These are phyloP conservation scores for Irpex lacteus DNA, from an alignment of 1,284 basidiomycete species.

Conservation along the genomic window DNA sequence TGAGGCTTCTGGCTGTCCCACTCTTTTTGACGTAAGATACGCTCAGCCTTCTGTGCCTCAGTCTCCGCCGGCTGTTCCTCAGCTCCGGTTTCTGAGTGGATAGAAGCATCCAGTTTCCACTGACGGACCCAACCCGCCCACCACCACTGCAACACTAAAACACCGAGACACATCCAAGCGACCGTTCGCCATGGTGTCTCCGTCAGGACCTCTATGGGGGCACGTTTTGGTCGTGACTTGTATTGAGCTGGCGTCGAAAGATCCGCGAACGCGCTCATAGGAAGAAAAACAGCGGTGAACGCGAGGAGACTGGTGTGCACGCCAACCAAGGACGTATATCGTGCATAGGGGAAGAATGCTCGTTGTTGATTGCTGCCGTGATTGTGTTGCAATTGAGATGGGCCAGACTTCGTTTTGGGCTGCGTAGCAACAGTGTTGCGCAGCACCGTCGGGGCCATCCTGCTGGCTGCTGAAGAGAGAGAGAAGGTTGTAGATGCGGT, in stretches of 20 bases:
- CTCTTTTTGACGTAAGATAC: constrained; percentile 33
- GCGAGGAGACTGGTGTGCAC: constrained; percentile 67
- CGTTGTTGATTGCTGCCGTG: not conserved
- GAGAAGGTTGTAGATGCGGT: not conserved
- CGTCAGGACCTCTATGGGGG: constrained; percentile 65
- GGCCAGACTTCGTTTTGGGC: not conserved
- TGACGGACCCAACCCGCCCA: constrained; percentile 67
- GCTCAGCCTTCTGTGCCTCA: constrained; percentile 23
- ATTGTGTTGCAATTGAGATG: not conserved
- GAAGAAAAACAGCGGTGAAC: constrained; percentile 66
- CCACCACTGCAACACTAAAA: constrained; percentile 61
- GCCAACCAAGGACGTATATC: constrained; percentile 72
- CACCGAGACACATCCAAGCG: constrained; percentile 58
- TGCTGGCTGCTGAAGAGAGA: not conserved
- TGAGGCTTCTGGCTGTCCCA: constrained; percentile 23
- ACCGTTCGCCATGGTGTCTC: constrained; percentile 59
- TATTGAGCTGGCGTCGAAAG: constrained; percentile 10
- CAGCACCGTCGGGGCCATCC: not conserved
- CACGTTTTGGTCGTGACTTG: constrained; percentile 18
- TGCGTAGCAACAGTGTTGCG: constrained; percentile 2
- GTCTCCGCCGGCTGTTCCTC: constrained; percentile 17
- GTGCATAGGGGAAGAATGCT: constrained; percentile 40
- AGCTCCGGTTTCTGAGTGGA: constrained; percentile 12
- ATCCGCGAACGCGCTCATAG: constrained; percentile 33
- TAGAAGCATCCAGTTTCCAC: constrained; percentile 37